Conservation (phyloP, 768 basidiomycete genomes). For the Pisolithus orientalis region DNA sequence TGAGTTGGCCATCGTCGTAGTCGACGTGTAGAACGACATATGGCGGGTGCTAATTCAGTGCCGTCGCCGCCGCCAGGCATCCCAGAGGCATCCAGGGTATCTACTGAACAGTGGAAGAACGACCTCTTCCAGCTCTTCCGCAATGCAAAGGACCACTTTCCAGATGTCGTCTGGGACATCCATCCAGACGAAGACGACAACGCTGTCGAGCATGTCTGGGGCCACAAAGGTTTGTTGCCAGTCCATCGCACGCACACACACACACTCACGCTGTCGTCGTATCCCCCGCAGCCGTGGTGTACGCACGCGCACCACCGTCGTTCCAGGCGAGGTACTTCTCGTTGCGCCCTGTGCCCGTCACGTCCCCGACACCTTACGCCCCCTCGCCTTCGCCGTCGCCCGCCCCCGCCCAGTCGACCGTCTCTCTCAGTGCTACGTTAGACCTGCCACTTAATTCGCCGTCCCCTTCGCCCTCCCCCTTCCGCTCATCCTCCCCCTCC, state of each 20-base stretch:
- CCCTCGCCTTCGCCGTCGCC: slow-evolving; percentile 47
- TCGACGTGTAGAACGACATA: slow-evolving; percentile 11
- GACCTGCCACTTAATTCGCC: slow-evolving; percentile 36
- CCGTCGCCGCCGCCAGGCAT: slow-evolving; percentile 23
- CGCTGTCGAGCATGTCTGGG: slow-evolving; percentile 64
- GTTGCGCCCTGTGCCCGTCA: slow-evolving; percentile 52
- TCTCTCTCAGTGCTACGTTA: slow-evolving; percentile 48
- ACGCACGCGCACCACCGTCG: slow-evolving; percentile 87
- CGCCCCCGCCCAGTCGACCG: slow-evolving; percentile 51
- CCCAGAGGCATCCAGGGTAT: slow-evolving; percentile 56
- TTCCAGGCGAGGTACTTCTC: slow-evolving; percentile 90
- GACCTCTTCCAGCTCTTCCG: slow-evolving; percentile 75
- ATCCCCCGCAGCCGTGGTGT: slow-evolving; percentile 68
- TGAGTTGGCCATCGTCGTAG: slow-evolving; percentile 15
- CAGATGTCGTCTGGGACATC: slow-evolving; percentile 95
- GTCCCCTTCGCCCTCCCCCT: slow-evolving; percentile 43
- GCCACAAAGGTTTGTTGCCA: slow-evolving; percentile 77
- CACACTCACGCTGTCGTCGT: background rate
- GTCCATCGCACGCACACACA: background rate
- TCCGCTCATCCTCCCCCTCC: slow-evolving; percentile 40
- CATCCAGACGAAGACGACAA: slow-evolving; percentile 50
- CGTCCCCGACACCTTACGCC: slow-evolving; percentile 44
- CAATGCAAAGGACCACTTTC: slow-evolving; percentile 84
- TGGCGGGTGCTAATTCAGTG: slow-evolving; percentile 16
- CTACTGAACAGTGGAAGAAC: slow-evolving; percentile 71